These are phyloP conservation scores for Cercospora canescens DNA, from an alignment of 2,329 filamentous ascomycete genomes.

Conservation along the genomic window DNA sequence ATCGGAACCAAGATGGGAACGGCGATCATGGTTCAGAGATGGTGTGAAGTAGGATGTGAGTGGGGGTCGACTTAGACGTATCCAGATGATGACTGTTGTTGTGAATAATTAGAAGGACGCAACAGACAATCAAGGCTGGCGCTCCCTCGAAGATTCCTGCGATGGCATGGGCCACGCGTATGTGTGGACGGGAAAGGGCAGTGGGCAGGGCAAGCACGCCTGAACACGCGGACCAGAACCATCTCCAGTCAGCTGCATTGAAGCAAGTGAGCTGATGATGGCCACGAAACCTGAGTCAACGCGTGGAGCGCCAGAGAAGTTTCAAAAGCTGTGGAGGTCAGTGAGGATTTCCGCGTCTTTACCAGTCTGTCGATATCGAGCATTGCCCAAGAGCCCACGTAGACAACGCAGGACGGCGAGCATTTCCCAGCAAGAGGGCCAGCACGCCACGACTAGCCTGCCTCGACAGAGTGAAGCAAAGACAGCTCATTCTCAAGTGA, in stretches of 20 bases:
- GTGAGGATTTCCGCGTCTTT: not conserved
- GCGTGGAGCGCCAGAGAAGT: not conserved
- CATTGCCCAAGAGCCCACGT: not conserved
- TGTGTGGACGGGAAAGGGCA: no score
- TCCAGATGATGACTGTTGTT: not conserved
- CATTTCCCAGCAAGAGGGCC: not conserved
- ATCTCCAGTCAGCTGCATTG: conserved; percentile 3
- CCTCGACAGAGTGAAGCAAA: not conserved
- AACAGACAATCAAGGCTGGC: not conserved
- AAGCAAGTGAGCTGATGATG: conserved; percentile 1
- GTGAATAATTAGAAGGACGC: not conserved
- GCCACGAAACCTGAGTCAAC: no score
- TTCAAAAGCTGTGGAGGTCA: not conserved
- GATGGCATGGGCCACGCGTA: not conserved
- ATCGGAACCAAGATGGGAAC: not conserved
- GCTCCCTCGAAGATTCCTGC: not conserved
- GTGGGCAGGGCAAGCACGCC: no score
- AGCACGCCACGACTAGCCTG: not conserved
- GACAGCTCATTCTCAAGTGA: conserved; percentile 33
- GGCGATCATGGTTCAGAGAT: not conserved
- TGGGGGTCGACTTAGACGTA: not conserved
- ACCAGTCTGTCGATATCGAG: not conserved
- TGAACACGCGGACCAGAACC: not conserved
- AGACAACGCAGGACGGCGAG: no score
- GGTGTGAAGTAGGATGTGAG: not conserved